Evolutionary conservation across 164 flowering plant species (phyloP), one percentile per base, ranked within the genome.

Genomic region (Berberis thunbergii): DNA sequence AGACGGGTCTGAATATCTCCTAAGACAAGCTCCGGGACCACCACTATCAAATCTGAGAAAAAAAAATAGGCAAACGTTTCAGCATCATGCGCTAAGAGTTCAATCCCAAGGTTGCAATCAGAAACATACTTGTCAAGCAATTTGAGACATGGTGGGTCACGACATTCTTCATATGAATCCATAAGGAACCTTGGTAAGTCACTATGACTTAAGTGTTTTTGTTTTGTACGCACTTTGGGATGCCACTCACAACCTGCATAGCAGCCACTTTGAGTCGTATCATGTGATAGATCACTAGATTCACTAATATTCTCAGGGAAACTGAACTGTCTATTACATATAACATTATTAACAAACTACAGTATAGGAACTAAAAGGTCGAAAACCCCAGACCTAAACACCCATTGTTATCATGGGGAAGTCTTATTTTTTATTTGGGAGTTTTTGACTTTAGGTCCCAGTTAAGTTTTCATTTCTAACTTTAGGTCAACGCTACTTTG

Each of bases 231-330:
- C 49, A 85, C 76, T 54, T 76, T 80, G 43, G 86, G 70, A 81
- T 86, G 99, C 97, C 99, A 89, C 46, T 86, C 89, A 64, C 79
- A 77, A 75, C 97, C 99, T 94, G 90, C 77, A 83, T 73, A 69
- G 48, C 42, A 74, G 65, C 74, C 73, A 74, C 61, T 73, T 61
- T 67, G 7, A 48, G 4, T 48, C 50, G 2, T 48, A 48, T 48
- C 10, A 48, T 48, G 50, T 48, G 50, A 7, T 48, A 7, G 26
- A 26, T 26, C 26, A 26, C 26, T 26, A 26, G 26, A 26, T 26
- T 26, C 26, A 26, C 26, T 26, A 26, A 26, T 26, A 26, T 26
- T 26, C 26, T 26, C 26, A 26, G 26, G 26, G 26, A 26, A 26
- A 26, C 26, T 26, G 26, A 26, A 26, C 26, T 26, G 26, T 26